Evolutionary conservation across 345 rosid genomes (phyloP), one percentile per base, ranked within the genome.

Genomic region (Moringa oleifera): DNA sequence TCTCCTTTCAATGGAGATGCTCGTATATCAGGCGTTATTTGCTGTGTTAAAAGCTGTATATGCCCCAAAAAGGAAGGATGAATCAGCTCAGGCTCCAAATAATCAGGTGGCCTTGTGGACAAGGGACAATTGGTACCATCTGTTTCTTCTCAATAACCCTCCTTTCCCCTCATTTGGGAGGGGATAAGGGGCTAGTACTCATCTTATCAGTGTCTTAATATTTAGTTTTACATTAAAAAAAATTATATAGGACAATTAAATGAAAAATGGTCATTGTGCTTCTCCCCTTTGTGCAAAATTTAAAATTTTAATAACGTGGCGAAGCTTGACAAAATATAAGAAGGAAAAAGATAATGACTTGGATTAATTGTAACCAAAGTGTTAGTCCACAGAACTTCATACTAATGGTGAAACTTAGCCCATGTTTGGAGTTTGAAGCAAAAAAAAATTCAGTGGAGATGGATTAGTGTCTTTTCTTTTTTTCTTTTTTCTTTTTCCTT

Each of bases 21-120:
- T 11, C 13, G 17, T 33, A 41, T 41, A 4, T 15, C 12, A 4
- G 20, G 21, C 20, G 20, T 58, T 21, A 51, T 25, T 47, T 41
- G 68, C 33, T n/a, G 20, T 17, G 25, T 49, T 50, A 18, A 41
- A 62, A 63, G 54, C 55, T 51, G 51, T 23, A 8, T 19, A 31
- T 19, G 18, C 7, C 20, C 37, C 13, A 41, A 37, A 13, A 19
- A n/a, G 19, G 23, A 1, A 19, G 23, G 15, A 45, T 25, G 41
- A 0, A 25, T 23, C 9, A 49, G 33, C 62, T 24, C 25, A 28
- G n/a, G 23, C 49, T 25, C 25, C 51, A 24, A 55, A 17, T 41
- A 31, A 20, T 23, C 41, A 55, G 58, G 20, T 33, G 20, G 23
- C 58, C 58, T 20, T 13, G 51, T 0, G 54, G 56, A 61, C 61